These are phyloP conservation scores for Stagonosporopsis vannaccii DNA, from an alignment of 2,329 filamentous ascomycete species.

Conservation along the genomic window DNA sequence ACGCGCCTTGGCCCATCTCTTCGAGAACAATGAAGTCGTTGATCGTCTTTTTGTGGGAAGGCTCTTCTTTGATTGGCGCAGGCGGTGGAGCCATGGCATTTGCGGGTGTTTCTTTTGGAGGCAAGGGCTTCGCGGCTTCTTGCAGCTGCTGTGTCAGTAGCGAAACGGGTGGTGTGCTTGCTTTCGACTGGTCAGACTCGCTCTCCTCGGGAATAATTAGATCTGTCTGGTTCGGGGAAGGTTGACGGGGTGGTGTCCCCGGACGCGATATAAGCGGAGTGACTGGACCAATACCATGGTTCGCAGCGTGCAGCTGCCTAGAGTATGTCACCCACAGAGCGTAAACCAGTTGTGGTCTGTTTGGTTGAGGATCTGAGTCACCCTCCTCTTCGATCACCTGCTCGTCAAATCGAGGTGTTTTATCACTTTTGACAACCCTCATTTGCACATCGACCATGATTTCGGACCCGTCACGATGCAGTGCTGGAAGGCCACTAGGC, in stretches of 20 bases:
- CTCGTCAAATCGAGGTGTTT: constrained; percentile 58
- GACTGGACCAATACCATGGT: constrained; percentile 66
- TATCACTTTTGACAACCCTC: constrained; percentile 90
- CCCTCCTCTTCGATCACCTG: constrained; percentile 69
- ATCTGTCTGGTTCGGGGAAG: constrained; percentile 74
- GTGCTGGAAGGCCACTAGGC: constrained; percentile 83
- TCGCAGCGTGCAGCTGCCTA: constrained; percentile 82
- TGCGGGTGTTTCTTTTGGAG: constrained; percentile 33
- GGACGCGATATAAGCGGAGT: constrained; percentile 69
- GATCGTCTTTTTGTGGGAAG: constrained; percentile 76
- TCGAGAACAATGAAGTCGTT: constrained; percentile 91
- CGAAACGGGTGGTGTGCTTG: constrained; percentile 52
- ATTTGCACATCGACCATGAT: constrained; percentile 96
- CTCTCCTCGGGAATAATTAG: constrained; percentile 48
- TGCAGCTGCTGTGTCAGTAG: constrained; percentile 61
- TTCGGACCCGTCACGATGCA: constrained; percentile 88
- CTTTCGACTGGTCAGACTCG: constrained; percentile 44
- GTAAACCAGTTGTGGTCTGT: constrained; percentile 77
- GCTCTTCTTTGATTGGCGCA: constrained; percentile 27
- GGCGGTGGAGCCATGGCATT: constrained; percentile 25
- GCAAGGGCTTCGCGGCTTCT: constrained; percentile 57
- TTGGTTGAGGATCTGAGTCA: constrained; percentile 55
- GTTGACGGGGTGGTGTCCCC: constrained; percentile 77
- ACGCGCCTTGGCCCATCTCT: constrained; percentile 98
- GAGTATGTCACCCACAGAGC: constrained; percentile 98